phyloP scores from a whole-genome alignment of 352 stramenopile species.

The Globisporangium acanthophoron region DNA sequence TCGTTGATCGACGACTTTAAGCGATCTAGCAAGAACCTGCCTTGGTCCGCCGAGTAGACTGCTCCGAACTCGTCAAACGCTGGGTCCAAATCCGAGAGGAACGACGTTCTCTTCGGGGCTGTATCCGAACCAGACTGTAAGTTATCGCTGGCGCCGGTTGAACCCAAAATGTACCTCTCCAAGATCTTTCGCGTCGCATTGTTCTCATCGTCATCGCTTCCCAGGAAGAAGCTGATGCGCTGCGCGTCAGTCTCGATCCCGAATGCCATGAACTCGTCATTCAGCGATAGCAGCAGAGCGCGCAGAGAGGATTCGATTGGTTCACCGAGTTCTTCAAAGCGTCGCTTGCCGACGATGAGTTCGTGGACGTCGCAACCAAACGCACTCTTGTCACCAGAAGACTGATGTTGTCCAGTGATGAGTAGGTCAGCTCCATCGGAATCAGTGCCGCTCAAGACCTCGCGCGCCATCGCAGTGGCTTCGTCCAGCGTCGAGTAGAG shows the following conservation, averaged over 20 bases:
- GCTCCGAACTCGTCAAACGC: conserved; percentile 30
- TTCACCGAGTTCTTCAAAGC: conserved; percentile 28
- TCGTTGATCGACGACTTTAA: conserved; percentile 42
- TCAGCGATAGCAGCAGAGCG: conserved; percentile 53
- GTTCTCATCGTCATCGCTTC: conserved; percentile 33
- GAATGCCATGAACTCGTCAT: conserved; percentile 62
- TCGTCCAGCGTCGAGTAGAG: conserved; percentile 46
- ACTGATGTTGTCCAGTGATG: conserved; percentile 16
- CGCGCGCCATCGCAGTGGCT: conserved; percentile 30
- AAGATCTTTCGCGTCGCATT: conserved; percentile 37
- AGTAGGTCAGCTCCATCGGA: conserved; percentile 6
- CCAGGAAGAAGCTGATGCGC: conserved; percentile 67
- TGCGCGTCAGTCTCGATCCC: conserved; percentile 64
- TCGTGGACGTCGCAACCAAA: conserved; percentile 24
- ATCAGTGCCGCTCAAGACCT: conserved; percentile 13
- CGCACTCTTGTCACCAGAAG: conserved; percentile 6
- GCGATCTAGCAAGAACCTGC: conserved; percentile 27
- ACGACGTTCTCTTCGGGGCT: conserved; percentile 19
- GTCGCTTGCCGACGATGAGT: conserved; percentile 26
- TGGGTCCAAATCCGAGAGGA: conserved; percentile 61
- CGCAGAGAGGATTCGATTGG: conserved; percentile 36
- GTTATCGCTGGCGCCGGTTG: background rate
- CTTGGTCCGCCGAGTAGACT: conserved; percentile 41
- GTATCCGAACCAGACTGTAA: background rate
- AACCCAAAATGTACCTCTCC: conserved; percentile 39